Evolutionary conservation across 495 filamentous ascomycete species (phyloP), one percentile per base, ranked within the genome.

Genomic region (Annulohypoxylon maeteangense): DNA sequence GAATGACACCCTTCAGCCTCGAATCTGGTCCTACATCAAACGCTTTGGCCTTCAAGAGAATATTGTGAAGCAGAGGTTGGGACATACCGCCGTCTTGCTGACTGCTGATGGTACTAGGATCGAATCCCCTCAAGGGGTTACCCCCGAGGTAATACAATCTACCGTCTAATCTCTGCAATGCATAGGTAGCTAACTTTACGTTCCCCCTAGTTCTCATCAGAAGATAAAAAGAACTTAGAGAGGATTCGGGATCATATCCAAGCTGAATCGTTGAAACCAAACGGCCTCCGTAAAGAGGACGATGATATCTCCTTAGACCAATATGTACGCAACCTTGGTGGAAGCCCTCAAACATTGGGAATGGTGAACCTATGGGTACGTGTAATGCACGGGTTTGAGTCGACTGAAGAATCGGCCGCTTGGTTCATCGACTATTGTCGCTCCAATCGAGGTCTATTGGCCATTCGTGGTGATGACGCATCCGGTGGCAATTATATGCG

Each of bases 391-490:
- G 83, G 85, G 11, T 65, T 79, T 12, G 80, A 84, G 16, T 65
- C 75, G n/a, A 40, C 32, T 0, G 81, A 87, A 4, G 60, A 87
- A 18, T 81, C 76, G 31, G 80, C 81, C 2, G 61, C 82, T 1
- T 87, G 76, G 64, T 83, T 87, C 74, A 71, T 88, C 23, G 78
- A 81, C 56, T 85, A 86, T 74, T 82, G 80, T 77, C 77, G 78
- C 50, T 74, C 75, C 34, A 79, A 79, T 1, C 80, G 81, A 0
- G 83, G 84, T 0, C 71, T 87, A 7, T 36, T 82, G 29, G 74
- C 78, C 18, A 76, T 86, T 59, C 69, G 79, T 0, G 83, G 82
- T 0, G 83, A 84, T 54, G 51, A 74, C 1, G 74, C 76, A 14
- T 36, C 76, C 36, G 84, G 84, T 0, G 84, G 76, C 0, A 83